Evolutionary conservation across 176 grass and related monocot genomes (phyloP).

Genomic region (Leersia perrieri): DNA sequence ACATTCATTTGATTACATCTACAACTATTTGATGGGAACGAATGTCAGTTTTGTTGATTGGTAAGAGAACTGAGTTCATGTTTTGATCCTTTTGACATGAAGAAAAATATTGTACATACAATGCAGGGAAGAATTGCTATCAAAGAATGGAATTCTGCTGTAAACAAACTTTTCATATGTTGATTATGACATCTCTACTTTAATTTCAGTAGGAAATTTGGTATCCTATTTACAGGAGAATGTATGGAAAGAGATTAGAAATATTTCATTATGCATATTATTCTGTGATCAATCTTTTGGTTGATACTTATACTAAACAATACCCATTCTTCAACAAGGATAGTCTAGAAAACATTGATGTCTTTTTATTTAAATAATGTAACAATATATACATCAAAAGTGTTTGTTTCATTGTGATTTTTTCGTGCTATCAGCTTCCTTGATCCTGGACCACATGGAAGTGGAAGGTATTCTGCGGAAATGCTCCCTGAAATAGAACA

Average conservation of each 20-base stretch:
- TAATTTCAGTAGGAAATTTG: not conserved
- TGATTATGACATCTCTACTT: conserved; percentile 3
- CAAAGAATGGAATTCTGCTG: not conserved
- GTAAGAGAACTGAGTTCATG: conserved; percentile 45
- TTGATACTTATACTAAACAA: conserved; percentile 18
- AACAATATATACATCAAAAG: too few relatives aligned
- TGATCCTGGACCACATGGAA: conserved; percentile 98
- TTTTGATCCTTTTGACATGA: conserved; percentile 21
- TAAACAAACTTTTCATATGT: not conserved
- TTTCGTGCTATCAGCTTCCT: conserved; percentile 56
- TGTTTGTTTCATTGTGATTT: conserved; percentile 25
- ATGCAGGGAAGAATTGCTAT: not conserved
- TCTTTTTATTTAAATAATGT: conserved; percentile 9
- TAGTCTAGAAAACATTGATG: conserved; percentile 9
- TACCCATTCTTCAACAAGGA: conserved; percentile 17
- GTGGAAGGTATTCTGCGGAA: conserved; percentile 76
- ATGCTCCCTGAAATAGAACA: conserved; percentile 87
- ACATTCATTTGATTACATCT: conserved; percentile 90
- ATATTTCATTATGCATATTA: conserved; percentile 18
- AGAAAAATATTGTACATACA: conserved; percentile 5
- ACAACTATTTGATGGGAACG: conserved; percentile 91
- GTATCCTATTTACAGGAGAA: conserved; percentile 21
- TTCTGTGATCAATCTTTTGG: not conserved
- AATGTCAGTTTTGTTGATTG: conserved; percentile 95
- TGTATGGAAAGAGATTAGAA: not conserved